Evolutionary conservation across 495 filamentous ascomycete species (phyloP).

Genomic region (Astrothelium macrocarpum): DNA sequence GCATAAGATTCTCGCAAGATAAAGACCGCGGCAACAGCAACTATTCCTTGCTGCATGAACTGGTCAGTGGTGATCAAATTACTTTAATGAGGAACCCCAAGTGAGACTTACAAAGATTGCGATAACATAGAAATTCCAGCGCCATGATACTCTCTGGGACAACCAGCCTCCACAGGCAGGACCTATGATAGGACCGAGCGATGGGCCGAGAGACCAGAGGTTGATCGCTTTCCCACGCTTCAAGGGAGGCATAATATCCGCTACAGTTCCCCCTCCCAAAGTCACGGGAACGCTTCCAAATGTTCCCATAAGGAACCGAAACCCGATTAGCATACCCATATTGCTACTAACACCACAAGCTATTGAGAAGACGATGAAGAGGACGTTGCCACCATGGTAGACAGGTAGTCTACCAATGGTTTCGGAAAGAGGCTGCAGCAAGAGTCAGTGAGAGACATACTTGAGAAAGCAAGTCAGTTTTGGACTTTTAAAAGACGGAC

Average conservation of each 20-base stretch:
- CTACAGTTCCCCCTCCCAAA: constrained; percentile 31
- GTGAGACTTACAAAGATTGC: constrained; percentile 12
- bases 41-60: constrained; percentile 9
- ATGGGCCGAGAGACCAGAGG: constrained; percentile 23
- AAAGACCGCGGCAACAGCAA: constrained; percentile 7
- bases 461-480: constrained; percentile 9
- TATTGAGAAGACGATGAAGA: constrained; percentile 28
- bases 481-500: constrained; percentile 16
- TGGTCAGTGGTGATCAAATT: background rate
- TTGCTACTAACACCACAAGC: constrained; percentile 22
- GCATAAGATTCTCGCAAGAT: constrained; percentile 23
- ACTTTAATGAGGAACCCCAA: constrained; percentile 23
- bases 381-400: constrained; percentile 35
- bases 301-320: constrained; percentile 30
- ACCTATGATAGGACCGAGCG: constrained; percentile 24
- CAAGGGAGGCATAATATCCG: constrained; percentile 20
- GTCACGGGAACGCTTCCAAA: constrained; percentile 30
- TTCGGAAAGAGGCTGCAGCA: background rate
- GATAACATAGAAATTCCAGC: constrained; percentile 17
- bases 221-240: constrained; percentile 25
- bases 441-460: constrained; percentile 11
- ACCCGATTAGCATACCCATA: constrained; percentile 21
- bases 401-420: constrained; percentile 21
- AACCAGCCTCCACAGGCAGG: constrained; percentile 21
- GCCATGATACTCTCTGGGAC: background rate